Evolutionary conservation across 2,329 filamentous ascomycete species (phyloP), one percentile per base, ranked within the genome.

Genomic region (Ophiostoma ulmi): DNA sequence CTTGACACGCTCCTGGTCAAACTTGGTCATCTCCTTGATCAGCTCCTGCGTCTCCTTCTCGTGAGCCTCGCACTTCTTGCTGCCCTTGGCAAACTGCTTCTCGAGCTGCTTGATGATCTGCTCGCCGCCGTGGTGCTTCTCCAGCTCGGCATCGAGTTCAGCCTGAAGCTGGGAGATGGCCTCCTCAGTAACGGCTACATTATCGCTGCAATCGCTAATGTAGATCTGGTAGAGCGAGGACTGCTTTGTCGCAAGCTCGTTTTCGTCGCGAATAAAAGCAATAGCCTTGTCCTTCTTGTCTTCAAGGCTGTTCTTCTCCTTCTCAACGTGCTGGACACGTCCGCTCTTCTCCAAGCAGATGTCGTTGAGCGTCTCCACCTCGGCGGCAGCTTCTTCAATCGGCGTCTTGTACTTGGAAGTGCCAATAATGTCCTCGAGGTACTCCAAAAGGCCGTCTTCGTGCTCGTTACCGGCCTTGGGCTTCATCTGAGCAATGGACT

Each of bases 401-500:
- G 95, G 94, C 0, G 91, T 87, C 81, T 99, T 99, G 83, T 99
- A 99, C 79, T 97, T 97, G 6, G 95, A 98, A 0, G 95, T 99
- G 73, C 96, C 95, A 76, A 99, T 98, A 73, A 99, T 99, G 77
- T 99, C 95, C 79, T 99, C 95, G 0, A 99, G 87, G 74, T 99
- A 99, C 79, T 99, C 95, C 22, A 99, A 85, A 3, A 99, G 86
- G 14, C 95, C 95, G 76, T 99, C 95, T 73, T 99, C 95, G 77
- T 98, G 94, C 79, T 99, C 95, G 75, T 92, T 94, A 61, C 87
- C 90, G 4, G 96, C 95, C 80, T 99, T 99, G 22, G 96, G 86
- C 80, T 99, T 99, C 95, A 99, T 99, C 80, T 98, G 95, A 7
- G 95, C 94, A 78, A 99, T 99, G 0, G 94, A 97, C 79, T 99